Base-by-base conservation (phyloP, 73 alveolate genomes). In the Stentor roeselii region DNA sequence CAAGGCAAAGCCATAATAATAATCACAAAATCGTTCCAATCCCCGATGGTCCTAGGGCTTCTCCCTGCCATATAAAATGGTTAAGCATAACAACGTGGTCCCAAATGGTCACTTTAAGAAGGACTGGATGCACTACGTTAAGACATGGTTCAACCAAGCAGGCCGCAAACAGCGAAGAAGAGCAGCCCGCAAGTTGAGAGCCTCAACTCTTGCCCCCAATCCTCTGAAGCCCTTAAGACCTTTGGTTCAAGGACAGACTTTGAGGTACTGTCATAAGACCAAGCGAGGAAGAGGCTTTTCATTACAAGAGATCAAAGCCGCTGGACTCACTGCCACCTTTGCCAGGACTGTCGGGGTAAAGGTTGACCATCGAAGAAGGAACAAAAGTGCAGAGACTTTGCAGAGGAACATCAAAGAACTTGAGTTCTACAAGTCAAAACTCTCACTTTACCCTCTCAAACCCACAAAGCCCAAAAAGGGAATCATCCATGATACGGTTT, bases 291-390 rank as follows among this genome's bases (percentile, higher is more conserved):
- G 97, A 89, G 99, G 99, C 78, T 97, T 97, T 95, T 90, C 99
- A 3, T 88, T 88, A 50, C 90, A 90, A 85, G 99, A 97, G 89
- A 90, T 97, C 86, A 91, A 89, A 86, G 95, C 84, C 75, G 99
- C 99, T 76, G 97, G 97, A 59, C 85, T 98, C 86, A 84, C 91
- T 82, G 92, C 97, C 31, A 77, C 92, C 59, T 96, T 93, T 85
- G 99, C 99, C 59, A 88, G 96, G 88, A 92, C 99, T 60, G 93
- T 98, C 42, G 99, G 99, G 40, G 95, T 98, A 61, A 93, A 98
- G 31, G 96, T 96, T 82, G 99, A 98, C 95, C 98, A 95, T 92
- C 94, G 99, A 87, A 97, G 99, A 92, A 90, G 93, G 76, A 95
- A 98, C 94, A 83, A 92, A 76, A 85, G 92, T 59, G 90, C 88